Evolutionary conservation across 345 rosid genomes (phyloP), one percentile per base, ranked within the genome.

Genomic region (Eucalyptus tenuipes): DNA sequence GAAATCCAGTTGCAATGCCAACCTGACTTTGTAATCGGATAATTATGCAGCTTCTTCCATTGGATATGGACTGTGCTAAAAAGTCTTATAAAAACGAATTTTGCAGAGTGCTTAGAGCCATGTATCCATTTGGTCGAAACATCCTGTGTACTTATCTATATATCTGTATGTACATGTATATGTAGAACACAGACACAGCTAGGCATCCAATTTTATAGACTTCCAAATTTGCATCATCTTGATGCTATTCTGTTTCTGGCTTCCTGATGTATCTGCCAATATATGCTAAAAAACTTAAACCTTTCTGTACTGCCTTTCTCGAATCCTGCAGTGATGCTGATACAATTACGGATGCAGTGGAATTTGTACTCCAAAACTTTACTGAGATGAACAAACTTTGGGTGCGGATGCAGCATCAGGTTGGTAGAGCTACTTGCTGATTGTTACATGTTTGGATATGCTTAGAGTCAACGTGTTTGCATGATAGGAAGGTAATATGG

Each of bases 351-450:
- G 99, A 97, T 91, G 96, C 99, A 85, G 96, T 97, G 90, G 99
- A 98, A 91, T 98, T 98, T 94, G 99, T 98, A 87, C 95, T 98
- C 87, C 97, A 97, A 90, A 98, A 98, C 92, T 97, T 98, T 89
- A 98, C 99, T 6, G 99, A 98, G 97, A 98, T 98, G 99, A 98
- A 98, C 94, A 98, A 98, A 91, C 94, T 98, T 87, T 98, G 99
- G 99, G 99, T 98, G 94, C 99, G 99, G 93, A 97, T 98, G 99
- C 99, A 98, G 91, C 99, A 98, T 92, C 99, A 98, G 99, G 99
- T 98, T 96, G 95, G 99, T 95, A 91, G 95, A 93, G 90, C 93
- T 91, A 90, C 93, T 90, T 92, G 87, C 91, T 88, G 90, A 86
- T 91, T 91, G 88, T 92, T 92, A 88, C 92, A 93, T 93, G 95